Percentiles rank a stretch among this genome's conserved stretches.
Evolutionary conservation across 192 early-diverging fungal genomes (phyloP).

Genomic region (Coemansia sp.): DNA sequence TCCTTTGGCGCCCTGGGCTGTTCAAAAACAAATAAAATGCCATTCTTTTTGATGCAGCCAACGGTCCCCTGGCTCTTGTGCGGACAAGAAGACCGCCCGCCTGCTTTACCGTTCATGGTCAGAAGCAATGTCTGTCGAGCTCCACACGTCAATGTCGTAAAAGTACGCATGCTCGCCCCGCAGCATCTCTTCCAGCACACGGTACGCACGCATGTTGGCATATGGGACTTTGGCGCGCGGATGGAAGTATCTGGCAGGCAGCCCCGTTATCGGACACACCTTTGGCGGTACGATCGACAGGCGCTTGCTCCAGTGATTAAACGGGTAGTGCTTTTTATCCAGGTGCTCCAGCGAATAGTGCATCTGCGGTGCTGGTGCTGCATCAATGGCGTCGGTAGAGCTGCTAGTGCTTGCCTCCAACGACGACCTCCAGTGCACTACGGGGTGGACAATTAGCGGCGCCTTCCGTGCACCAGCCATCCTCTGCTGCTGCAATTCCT

Average conservation of each 20-base stretch:
- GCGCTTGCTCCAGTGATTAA: slow-evolving; percentile 28
- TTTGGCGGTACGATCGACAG: slow-evolving; percentile 20
- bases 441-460: slow-evolving; percentile 43
- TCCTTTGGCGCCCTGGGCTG: too few species aligned
- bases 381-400: neutral
- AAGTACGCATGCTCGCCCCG: slow-evolving; percentile 43
- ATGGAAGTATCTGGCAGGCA: slow-evolving; percentile 48
- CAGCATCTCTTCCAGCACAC: slow-evolving; percentile 43
- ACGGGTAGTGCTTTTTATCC: slow-evolving; percentile 30
- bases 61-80: too few species aligned
- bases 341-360: slow-evolving; percentile 33
- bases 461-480: slow-evolving; percentile 23
- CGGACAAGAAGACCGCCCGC: too few species aligned
- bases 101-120: neutral
- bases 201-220: slow-evolving; percentile 41
- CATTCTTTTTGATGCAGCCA: too few species aligned
- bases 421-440: slow-evolving; percentile 41
- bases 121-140: slow-evolving; percentile 22
- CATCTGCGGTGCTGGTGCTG: neutral
- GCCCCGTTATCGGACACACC: slow-evolving; percentile 44
- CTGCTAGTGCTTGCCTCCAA: neutral
- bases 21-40: too few species aligned
- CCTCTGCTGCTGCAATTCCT: slow-evolving; percentile 37
- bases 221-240: slow-evolving; percentile 49
- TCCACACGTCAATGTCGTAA: slow-evolving; percentile 41